Conservation (phyloP, 2,329 filamentous ascomycete genomes). For the Exserohilum rostratum region DNA sequence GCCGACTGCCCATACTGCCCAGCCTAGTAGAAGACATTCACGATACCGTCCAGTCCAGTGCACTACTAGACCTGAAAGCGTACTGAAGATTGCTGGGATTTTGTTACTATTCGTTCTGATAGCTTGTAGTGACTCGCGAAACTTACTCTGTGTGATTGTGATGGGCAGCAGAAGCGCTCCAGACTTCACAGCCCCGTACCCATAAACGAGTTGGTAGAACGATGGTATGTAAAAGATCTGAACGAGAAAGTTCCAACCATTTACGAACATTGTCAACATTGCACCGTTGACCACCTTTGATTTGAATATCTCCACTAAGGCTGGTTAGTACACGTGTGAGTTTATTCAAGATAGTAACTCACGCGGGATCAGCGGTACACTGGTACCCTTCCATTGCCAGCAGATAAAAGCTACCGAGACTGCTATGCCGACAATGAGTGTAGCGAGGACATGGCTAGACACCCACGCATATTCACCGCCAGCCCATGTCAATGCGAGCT, state of each 20-base stretch:
- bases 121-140: too few species aligned
- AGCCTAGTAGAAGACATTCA: conserved; percentile 26
- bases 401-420: conserved; percentile 56
- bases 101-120: not conserved
- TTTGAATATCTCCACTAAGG: conserved; percentile 24
- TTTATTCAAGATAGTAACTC: conserved; percentile 19
- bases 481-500: conserved; percentile 61
- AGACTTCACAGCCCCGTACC: conserved; percentile 56
- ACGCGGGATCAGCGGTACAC: conserved; percentile 64
- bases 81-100: conserved; percentile 24
- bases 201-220: conserved; percentile 65
- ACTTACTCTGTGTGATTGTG: conserved; percentile 47
- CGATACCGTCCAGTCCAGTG: conserved; percentile 28
- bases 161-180: conserved; percentile 58
- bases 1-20: conserved; percentile 28
- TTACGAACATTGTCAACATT: conserved; percentile 57
- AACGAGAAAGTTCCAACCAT: conserved; percentile 65
- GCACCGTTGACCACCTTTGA: conserved; percentile 27
- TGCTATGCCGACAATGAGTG: conserved; percentile 58
- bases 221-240: conserved; percentile 67
- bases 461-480: conserved; percentile 63
- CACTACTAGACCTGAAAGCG: conserved; percentile 25
- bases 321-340: not conserved
- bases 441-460: conserved; percentile 57
- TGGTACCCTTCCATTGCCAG: conserved; percentile 65